Evolutionary conservation across 1,139 yeast genomes (phyloP), one percentile per base, ranked within the genome.

Genomic region (Spathaspora sp.): DNA sequence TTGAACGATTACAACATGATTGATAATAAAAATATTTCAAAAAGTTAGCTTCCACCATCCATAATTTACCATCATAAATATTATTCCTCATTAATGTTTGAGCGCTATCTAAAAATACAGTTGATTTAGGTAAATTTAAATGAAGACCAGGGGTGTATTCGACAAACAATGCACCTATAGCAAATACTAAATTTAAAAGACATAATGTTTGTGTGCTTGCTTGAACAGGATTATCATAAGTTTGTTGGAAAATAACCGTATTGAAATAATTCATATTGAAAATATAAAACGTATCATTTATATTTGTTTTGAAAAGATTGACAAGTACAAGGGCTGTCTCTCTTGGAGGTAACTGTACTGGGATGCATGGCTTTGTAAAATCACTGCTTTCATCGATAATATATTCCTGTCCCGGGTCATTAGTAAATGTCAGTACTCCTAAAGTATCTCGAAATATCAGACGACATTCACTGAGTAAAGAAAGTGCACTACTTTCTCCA

Each of bases 21-120:
- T 71, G 75, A 48, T 70, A 65, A 53, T 61, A 74, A 46, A 72
- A 64, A 49, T 64, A 67, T 33, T 64, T 56, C 29, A 74, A 54
- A 31, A 70, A 53, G 47, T 73, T 58, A 1, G 70, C 71, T 51
- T 74, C 76, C 1, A 70, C 72, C 24, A 70, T 53, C 76, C 77
- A 72, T 15, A 73, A 48, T 42, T 64, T 66, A 4, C 72, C 75
- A 53, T 72, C 76, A 41, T 68, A 70, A 3, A 60, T 60, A 4
- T 63, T 57, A 11, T 58, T 51, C 39, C 63, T 51, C 50, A 70
- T 50, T 4, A 71, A 47, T 16, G 58, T 55, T 47, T 64, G 53
- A 0, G 72, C 75, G 42, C 62, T 56, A 27, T 67, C 67, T 43
- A 70, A 65, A 47, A 61, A 70, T 4, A 56, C 39, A 24, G 8